Conservation (phyloP, 2,329 filamentous ascomycete genomes). For the Coniochaeta prunicola region DNA sequence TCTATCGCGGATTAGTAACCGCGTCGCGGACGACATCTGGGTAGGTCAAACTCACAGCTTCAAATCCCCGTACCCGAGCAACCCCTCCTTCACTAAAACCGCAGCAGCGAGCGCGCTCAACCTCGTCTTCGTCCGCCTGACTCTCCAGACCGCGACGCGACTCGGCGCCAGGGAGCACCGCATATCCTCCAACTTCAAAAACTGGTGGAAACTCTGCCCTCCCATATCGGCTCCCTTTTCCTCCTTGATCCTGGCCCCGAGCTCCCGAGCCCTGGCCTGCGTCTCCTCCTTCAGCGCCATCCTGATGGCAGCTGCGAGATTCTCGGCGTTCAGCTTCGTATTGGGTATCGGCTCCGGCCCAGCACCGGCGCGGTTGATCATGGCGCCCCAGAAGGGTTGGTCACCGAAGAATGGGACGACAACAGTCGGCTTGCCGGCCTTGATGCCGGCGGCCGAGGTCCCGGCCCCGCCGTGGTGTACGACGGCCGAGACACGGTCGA, state of each 20-base stretch:
- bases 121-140: slow-evolving; percentile 58
- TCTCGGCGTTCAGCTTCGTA: slow-evolving; percentile 58
- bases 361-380: slow-evolving; percentile 65
- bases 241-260: slow-evolving; percentile 58
- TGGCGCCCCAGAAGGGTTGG: slow-evolving; percentile 76
- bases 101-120: slow-evolving; percentile 69
- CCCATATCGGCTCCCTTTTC: slow-evolving; percentile 54
- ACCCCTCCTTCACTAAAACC: slow-evolving; percentile 55
- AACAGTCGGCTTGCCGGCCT: slow-evolving; percentile 70
- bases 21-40: slow-evolving; percentile 6
- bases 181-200: slow-evolving; percentile 58
- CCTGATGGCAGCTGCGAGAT: slow-evolving; percentile 56
- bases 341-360: slow-evolving; percentile 64
- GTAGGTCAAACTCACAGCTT: slow-evolving; percentile 55
- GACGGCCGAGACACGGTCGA: slow-evolving; percentile 71
- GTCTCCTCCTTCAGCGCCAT: slow-evolving; percentile 55
- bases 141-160: slow-evolving; percentile 66
- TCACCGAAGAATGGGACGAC: slow-evolving; percentile 85
- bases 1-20: slow-evolving; percentile 19
- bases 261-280: slow-evolving; percentile 43
- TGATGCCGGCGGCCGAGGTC: slow-evolving; percentile 81
- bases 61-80: slow-evolving; percentile 62
- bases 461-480: slow-evolving; percentile 86
- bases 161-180: slow-evolving; percentile 63
- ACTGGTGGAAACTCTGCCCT: slow-evolving; percentile 62